A percentile compares a stretch with the other conserved stretches of the same genome.
Conservation (phyloP, 257 asterid genomes). For the Nicotiana sylvestris region DNA sequence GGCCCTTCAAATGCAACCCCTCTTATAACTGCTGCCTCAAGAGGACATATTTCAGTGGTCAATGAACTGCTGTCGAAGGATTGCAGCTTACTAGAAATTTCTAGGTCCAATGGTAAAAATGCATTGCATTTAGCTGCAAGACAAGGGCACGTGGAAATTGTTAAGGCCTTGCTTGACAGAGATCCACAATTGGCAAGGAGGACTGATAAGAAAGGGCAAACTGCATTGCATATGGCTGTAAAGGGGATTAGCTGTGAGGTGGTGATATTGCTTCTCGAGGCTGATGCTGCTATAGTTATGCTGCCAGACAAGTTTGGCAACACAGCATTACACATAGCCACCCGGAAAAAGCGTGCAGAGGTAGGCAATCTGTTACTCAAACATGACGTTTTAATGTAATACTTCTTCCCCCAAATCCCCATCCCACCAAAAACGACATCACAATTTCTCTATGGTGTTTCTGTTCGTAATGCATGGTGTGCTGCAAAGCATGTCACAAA, state of each 20-base stretch:
- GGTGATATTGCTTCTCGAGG: conserved; percentile 41
- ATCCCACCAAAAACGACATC: background rate
- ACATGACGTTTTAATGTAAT: background rate
- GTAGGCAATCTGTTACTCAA: conserved; percentile 18
- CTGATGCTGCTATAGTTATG: conserved; percentile 58
- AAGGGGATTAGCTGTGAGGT: conserved; percentile 50
- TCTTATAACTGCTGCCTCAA: conserved; percentile 53
- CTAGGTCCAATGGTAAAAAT: conserved; percentile 48
- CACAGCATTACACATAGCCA: conserved; percentile 48
- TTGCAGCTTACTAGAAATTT: conserved; percentile 42
- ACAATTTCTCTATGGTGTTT: background rate
- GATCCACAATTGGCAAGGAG: conserved; percentile 51
- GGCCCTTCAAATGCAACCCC: conserved; percentile 55
- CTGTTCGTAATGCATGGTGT: background rate
- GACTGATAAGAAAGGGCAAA: conserved; percentile 56
- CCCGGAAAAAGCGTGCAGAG: conserved; percentile 51
- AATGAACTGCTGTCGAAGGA: conserved; percentile 41
- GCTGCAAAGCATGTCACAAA: background rate
- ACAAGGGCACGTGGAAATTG: conserved; percentile 49
- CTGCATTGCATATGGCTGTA: conserved; percentile 58
- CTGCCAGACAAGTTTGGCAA: conserved; percentile 46
- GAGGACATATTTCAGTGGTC: conserved; percentile 45
- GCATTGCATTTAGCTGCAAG: conserved; percentile 57
- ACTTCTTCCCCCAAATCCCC: background rate
- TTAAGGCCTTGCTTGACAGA: conserved; percentile 44